Conservation (phyloP, 192 early-diverging fungal genomes). For the Rhizoclosmatium sp. region DNA sequence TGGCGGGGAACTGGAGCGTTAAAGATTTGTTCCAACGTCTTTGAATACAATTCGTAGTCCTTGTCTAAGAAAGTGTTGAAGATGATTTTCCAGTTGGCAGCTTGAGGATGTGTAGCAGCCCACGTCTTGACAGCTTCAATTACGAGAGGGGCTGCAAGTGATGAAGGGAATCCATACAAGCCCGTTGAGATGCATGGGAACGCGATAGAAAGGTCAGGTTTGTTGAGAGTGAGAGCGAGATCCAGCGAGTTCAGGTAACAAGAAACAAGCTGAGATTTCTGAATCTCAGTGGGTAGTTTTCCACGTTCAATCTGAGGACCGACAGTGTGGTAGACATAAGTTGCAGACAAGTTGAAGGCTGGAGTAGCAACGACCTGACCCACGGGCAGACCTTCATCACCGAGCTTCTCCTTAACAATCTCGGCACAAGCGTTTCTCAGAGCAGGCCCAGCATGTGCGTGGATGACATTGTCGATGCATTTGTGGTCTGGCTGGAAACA, state of each 20-base stretch:
- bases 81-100: constrained; percentile 31
- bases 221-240: constrained; percentile 51
- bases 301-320: constrained; percentile 59
- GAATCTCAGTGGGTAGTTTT: constrained; percentile 1
- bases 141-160: constrained; percentile 74
- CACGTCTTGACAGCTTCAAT: constrained; percentile 14
- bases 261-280: constrained; percentile 59
- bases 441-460: constrained; percentile 79
- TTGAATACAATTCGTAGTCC: constrained; percentile 28
- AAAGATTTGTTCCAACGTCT: not conserved
- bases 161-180: constrained; percentile 85
- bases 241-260: constrained; percentile 75
- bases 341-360: constrained; percentile 78
- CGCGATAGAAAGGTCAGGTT: constrained; percentile 69
- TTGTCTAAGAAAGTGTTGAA: constrained; percentile 39
- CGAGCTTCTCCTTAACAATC: constrained; percentile 70
- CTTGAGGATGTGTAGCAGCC: not conserved
- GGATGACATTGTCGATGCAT: constrained; percentile 92
- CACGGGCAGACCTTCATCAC: not conserved
- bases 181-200: constrained; percentile 93
- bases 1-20: not conserved
- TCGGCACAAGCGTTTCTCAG: constrained; percentile 79
- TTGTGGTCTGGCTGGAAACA: constrained; percentile 47
- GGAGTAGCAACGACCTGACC: constrained; percentile 48
- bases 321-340: constrained; percentile 84